Conservation (phyloP, 306 rosid species). For the Pueraria montana region DNA sequence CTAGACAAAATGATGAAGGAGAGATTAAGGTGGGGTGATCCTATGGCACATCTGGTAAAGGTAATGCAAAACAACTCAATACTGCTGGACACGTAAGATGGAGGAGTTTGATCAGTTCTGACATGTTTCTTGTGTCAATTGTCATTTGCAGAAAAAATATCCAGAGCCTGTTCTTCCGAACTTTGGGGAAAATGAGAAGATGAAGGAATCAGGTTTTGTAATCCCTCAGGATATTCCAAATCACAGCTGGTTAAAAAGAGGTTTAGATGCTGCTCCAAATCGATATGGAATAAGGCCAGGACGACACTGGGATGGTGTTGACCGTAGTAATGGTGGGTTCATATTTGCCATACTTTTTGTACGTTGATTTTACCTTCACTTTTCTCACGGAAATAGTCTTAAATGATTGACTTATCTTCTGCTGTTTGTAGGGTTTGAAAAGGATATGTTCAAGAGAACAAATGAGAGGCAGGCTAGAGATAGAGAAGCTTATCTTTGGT, state of each 20-base stretch:
- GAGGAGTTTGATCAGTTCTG: constrained; percentile 34
- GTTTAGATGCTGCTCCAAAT: constrained; percentile 81
- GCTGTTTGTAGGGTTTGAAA: constrained; percentile 73
- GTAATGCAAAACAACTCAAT: constrained; percentile 50
- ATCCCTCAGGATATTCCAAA: constrained; percentile 87
- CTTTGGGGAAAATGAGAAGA: constrained; percentile 77
- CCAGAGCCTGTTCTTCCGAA: constrained; percentile 64
- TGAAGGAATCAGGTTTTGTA: constrained; percentile 88
- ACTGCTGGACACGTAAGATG: constrained; percentile 25
- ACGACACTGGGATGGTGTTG: constrained; percentile 98
- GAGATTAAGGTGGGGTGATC: constrained; percentile 92
- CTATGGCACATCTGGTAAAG: constrained; percentile 95
- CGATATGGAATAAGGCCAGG: constrained; percentile 89
- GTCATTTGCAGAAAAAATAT: constrained; percentile 69
- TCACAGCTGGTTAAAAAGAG: constrained; percentile 91
- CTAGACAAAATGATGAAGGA: constrained; percentile 82
- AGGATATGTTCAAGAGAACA: constrained; percentile 71
- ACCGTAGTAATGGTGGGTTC: constrained; percentile 89
- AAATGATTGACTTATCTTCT: constrained; percentile 34
- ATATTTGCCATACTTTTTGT: background rate
- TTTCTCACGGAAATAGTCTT: background rate
- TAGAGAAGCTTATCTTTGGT: constrained; percentile 93
- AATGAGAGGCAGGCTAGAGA: constrained; percentile 82
- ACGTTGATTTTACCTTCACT: constrained; percentile 9
- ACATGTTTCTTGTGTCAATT: constrained; percentile 44